phyloP scores from a whole-genome alignment of 2,329 filamentous ascomycete genomes.

The Fusarium heterosporum region DNA sequence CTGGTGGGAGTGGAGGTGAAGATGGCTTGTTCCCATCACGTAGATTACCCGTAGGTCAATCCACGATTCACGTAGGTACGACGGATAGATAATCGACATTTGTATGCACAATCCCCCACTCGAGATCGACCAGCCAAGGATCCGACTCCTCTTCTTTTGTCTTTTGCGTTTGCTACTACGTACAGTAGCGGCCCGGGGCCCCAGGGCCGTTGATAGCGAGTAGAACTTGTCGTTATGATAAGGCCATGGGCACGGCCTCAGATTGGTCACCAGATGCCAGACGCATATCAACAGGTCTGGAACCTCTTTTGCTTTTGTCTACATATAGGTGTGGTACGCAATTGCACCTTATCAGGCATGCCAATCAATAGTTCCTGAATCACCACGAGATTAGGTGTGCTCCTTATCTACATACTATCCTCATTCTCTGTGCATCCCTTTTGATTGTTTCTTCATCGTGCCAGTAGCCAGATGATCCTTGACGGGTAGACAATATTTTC shows the following conservation, averaged over 20 bases:
- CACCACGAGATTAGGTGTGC: background rate
- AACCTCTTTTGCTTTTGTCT: conserved; percentile 15
- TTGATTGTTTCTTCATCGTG: too few species aligned
- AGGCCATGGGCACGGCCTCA: conserved; percentile 21
- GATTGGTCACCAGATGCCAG: conserved; percentile 23
- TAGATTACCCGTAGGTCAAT: background rate
- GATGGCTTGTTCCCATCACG: conserved; percentile 11
- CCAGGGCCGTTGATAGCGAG: conserved; percentile 33
- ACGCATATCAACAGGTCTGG: conserved; percentile 12
- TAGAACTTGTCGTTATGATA: conserved; percentile 28
- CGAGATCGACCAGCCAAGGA: conserved; percentile 31
- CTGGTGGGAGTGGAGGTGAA: conserved; percentile 5
- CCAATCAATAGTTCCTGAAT: background rate
- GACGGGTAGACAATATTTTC: too few species aligned
- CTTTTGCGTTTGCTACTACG: background rate
- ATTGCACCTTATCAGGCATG: conserved; percentile 6
- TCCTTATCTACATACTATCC: background rate
- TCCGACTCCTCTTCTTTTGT: conserved; percentile 19
- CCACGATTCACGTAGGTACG: background rate
- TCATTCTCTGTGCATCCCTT: too few species aligned
- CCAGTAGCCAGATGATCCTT: too few species aligned
- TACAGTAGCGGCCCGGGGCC: conserved; percentile 27
- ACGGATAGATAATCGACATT: conserved; percentile 4
- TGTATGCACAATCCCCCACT: conserved; percentile 20
- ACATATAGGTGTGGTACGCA: conserved; percentile 8